These are phyloP conservation scores for Fusarium miscanthi DNA, from an alignment of 2,329 filamentous ascomycete genomes.

Conservation along the genomic window DNA sequence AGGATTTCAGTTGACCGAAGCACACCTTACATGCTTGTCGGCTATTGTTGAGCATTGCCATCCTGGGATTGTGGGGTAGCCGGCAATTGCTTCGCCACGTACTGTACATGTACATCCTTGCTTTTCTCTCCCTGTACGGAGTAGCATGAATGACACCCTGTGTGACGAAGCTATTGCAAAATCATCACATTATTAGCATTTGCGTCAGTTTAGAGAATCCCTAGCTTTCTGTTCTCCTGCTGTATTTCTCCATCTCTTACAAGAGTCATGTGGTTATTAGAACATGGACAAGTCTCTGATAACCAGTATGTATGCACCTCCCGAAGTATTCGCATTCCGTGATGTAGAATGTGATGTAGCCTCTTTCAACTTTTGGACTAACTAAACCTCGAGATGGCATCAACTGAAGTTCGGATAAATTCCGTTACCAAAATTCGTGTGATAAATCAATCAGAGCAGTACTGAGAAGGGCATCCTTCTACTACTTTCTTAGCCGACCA, in stretches of 20 bases:
- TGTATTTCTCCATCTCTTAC: not conserved
- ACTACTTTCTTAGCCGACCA: not conserved
- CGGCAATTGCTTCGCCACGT: slow-evolving; percentile 22
- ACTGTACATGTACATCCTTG: not conserved
- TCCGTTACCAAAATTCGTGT: slow-evolving; percentile 18
- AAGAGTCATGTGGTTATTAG: not conserved
- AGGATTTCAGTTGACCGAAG: slow-evolving; percentile 67
- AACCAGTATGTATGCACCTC: not conserved
- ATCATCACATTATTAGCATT: not conserved
- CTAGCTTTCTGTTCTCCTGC: not conserved
- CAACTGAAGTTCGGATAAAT: slow-evolving; percentile 28
- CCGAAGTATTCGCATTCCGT: slow-evolving; percentile 34
- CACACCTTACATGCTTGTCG: slow-evolving; percentile 30
- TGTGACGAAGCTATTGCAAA: slow-evolving; percentile 18
- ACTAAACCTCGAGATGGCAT: not conserved
- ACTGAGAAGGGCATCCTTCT: not conserved
- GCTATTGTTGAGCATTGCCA: slow-evolving; percentile 24
- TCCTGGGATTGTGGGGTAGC: slow-evolving; percentile 28
- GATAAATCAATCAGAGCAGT: not conserved
- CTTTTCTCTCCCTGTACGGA: not conserved
- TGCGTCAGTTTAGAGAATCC: not conserved
- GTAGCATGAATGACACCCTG: not conserved
- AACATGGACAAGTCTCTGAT: not conserved
- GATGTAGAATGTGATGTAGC: slow-evolving; percentile 8
- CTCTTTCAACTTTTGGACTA: not conserved